These are phyloP conservation scores for Clonostachys chloroleuca DNA, from an alignment of 2,329 filamentous ascomycete species.

Conservation along the genomic window DNA sequence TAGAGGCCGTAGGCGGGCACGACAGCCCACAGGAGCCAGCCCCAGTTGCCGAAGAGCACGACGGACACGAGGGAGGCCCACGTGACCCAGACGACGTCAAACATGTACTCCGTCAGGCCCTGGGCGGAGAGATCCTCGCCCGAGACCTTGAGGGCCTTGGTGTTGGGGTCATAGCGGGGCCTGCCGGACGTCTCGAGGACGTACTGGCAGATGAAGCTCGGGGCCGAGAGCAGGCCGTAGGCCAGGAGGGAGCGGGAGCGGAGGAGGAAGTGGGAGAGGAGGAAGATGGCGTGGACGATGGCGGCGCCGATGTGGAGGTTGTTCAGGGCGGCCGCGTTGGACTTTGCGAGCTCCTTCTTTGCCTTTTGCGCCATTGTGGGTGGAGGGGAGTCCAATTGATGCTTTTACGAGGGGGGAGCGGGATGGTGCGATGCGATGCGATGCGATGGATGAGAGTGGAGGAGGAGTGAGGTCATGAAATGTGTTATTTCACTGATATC, in stretches of 20 bases:
- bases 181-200: conserved; percentile 82
- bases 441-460: background rate
- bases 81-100: conserved; percentile 93
- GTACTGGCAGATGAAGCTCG: conserved; percentile 75
- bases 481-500: background rate
- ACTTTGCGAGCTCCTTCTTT: conserved; percentile 65
- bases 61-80: conserved; percentile 74
- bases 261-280: conserved; percentile 66
- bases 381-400: background rate
- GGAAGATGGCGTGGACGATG: conserved; percentile 67
- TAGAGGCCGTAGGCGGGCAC: conserved; percentile 52
- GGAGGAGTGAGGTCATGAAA: background rate
- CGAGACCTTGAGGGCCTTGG: conserved; percentile 63
- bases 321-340: conserved; percentile 73
- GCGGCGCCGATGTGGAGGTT: conserved; percentile 77
- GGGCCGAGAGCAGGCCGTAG: conserved; percentile 70
- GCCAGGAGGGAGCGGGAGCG: conserved; percentile 58
- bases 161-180: conserved; percentile 63
- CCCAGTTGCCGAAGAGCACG: conserved; percentile 76
- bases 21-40: conserved; percentile 50
- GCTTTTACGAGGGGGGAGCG: background rate
- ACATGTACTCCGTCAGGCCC: conserved; percentile 96
- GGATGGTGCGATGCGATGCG: background rate
- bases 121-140: conserved; percentile 86
- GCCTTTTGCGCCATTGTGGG: conserved; percentile 56